A percentile compares a stretch with the other conserved stretches of the same genome.
Conservation (phyloP, 2,329 filamentous ascomycete species). For the Beauveria scarabaeidicola region DNA sequence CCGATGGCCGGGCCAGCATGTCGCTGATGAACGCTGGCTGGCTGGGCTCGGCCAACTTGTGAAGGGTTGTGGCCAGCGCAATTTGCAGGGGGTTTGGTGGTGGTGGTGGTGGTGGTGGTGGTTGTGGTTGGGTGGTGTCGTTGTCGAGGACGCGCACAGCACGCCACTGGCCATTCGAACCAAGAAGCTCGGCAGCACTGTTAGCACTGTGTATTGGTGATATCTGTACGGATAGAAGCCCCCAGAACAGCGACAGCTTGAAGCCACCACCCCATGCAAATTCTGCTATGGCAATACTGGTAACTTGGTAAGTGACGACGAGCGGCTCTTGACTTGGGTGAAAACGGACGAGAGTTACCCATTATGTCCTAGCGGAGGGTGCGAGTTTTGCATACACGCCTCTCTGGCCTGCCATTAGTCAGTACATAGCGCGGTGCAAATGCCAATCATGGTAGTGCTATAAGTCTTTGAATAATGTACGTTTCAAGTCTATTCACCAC, state of each 20-base stretch:
- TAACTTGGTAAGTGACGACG: too few relatives aligned
- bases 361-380: slow-evolving; percentile 3
- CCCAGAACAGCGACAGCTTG: too few relatives aligned
- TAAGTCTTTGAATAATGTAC: background rate
- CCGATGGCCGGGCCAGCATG: slow-evolving; percentile 4
- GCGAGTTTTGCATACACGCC: background rate
- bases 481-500: background rate
- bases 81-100: background rate
- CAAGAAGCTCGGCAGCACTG: background rate
- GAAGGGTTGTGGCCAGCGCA: background rate
- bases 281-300: background rate
- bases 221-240: too few relatives aligned
- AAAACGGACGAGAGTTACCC: slow-evolving; percentile 6
- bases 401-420: slow-evolving; percentile 5
- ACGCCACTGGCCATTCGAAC: background rate
- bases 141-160: background rate
- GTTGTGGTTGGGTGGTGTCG: background rate
- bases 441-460: background rate
- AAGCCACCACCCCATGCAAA: too few relatives aligned
- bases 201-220: too few relatives aligned
- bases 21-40: slow-evolving; percentile 2
- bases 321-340: background rate
- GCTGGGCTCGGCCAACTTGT: slow-evolving; percentile 8
- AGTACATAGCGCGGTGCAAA: background rate
- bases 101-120: background rate